Base-by-base conservation (phyloP, 1,139 yeast genomes). In the Geotrichum bryndzae region DNA sequence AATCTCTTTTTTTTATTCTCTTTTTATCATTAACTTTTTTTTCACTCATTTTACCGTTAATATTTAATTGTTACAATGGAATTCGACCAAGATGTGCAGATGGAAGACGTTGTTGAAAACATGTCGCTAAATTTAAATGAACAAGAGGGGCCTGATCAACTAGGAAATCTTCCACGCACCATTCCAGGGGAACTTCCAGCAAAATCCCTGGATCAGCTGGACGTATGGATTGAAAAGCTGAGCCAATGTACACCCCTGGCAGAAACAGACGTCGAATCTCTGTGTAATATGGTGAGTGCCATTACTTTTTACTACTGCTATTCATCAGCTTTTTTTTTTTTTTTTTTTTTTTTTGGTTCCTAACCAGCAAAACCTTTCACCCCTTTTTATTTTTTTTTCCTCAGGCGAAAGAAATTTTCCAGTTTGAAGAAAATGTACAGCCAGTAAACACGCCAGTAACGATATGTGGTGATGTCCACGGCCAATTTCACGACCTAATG, bases 381-480 rank as follows among this genome's bases (percentile, higher is more conserved):
- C 27, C 27, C 27, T 4, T 25, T 25, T 25, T 25, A 25, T 25
- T 13, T n/a, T 38, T 5, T 38, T 15, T 5, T 15, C 6, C 13
- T 15, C 6, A 38, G 45, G 64, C 64, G 3, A 61, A 61, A 54
- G 64, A 59, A 11, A 31, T 61, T 29, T 54, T 61, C 8, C 88
- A 76, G 53, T 57, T 48, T 35, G 64, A 61, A 48, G 57, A 59
- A 54, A 91, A 91, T 72, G 97, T 91, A 54, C 96, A 91, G 75
- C 96, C 96, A 1, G 96, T 91, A 54, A 84, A 83, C 65, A 94
- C 88, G 2, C 96, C 96, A 1, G 90, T 90, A 38, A 89, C 96
- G 25, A 91, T 52, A 84, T 91, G 97, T 76, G 97, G 97, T 58
- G 96, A 91, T 73, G 90, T 91, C 54, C 97, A 91, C 72, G 97